phyloP scores from a whole-genome alignment of 257 asterid genomes.

The Lantana camara region DNA sequence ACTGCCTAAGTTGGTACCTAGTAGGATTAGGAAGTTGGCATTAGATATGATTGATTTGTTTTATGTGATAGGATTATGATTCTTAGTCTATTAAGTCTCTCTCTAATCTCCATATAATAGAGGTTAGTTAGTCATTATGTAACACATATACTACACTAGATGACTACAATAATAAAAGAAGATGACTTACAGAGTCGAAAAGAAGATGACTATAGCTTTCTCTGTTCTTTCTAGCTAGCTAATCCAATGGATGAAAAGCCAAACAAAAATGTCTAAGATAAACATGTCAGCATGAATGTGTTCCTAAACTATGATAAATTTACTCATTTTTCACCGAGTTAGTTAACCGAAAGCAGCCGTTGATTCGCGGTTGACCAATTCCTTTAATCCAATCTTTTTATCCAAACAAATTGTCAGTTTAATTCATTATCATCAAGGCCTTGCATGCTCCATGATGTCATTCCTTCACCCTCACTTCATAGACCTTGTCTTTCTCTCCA shows the following conservation, averaged over 20 bases:
- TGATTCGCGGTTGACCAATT: conserved; percentile 15
- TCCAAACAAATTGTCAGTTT: too few species aligned
- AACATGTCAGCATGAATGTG: too few species aligned
- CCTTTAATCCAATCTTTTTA: not conserved
- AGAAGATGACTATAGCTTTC: not conserved
- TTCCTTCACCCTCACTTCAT: conserved; percentile 5
- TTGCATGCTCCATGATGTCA: not conserved
- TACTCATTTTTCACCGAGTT: not conserved
- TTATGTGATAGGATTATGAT: too few species aligned
- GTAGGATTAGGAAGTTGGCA: too few species aligned
- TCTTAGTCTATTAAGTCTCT: too few species aligned
- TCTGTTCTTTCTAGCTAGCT: not conserved
- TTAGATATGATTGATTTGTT: too few species aligned
- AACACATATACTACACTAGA: too few species aligned
- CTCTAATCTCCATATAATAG: too few species aligned
- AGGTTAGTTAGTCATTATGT: too few species aligned
- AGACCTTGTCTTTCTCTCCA: not conserved
- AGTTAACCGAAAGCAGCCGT: not conserved
- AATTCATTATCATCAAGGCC: not conserved
- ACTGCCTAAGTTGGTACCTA: too few species aligned
- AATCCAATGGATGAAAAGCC: conserved; percentile 27
- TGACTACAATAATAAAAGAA: too few species aligned
- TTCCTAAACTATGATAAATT: not conserved
- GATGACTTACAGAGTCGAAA: too few species aligned
- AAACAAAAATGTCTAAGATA: not conserved